Evolutionary conservation across 805 yeast species (phyloP), one percentile per base, ranked within the genome.

Genomic region (Monosporozyma solicola): DNA sequence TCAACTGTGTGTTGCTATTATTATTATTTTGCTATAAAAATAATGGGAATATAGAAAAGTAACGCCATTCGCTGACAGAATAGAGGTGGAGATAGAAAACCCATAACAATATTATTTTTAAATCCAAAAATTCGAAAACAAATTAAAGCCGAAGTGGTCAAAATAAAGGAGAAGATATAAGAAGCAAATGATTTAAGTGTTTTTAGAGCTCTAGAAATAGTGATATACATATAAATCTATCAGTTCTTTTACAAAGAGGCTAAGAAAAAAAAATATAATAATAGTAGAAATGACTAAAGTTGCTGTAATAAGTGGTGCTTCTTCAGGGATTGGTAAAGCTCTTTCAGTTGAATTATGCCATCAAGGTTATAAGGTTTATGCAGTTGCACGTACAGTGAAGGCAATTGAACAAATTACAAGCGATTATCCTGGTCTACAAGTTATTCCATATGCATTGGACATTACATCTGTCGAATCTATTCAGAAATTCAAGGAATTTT

Each of bases 311-410:
- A 79, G 83, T 0, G 85, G 85, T 10, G 81, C 82, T 6, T 78
- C 84, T 0, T 73, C 80, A 0, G 85, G 86, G 15, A 81, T 81
- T 51, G 86, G 86, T 0, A 74, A 67, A 54, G 73, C 71, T 22
- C 57, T 79, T 5, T 74, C 82, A 6, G 57, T 64, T 20, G 79
- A 76, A 55, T 69, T 81, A 37, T 80, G 80, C 6, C 62, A 64
- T 25, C 68, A 77, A 53, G 83, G 84, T 3, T 80, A 75, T 65
- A 70, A 72, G 54, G 89, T 86, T 0, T 85, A 79, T 62, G 91
- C 91, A 0, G 83, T 86, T 53, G 90, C 94, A 2, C 74, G 95
- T 65, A 76, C 89, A 58, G 60, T 79, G 33, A 82, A 74, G 48
- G 79, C 79, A 3, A 83, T 87, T 83, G 73, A 76, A 41, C 68